Percentiles rank a stretch among this genome's conserved stretches.
phyloP scores from a whole-genome alignment of 345 rosid species.

The Eucalyptus pauciflora region DNA sequence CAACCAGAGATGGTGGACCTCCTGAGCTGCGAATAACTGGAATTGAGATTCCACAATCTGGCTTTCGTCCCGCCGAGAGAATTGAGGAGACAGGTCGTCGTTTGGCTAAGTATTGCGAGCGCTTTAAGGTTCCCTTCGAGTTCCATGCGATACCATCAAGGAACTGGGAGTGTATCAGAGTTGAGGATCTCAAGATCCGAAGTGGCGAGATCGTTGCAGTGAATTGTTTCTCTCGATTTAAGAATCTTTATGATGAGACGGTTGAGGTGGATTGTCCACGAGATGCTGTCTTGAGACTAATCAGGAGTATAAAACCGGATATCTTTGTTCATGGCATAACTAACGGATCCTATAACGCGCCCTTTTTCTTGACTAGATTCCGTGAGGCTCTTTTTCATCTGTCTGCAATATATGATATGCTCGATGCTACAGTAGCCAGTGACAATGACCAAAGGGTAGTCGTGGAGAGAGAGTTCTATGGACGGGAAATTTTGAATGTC shows the following conservation, averaged over 20 bases:
- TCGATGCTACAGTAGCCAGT: conserved; percentile 31
- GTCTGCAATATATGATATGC: conserved; percentile 64
- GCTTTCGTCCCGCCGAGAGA: conserved; percentile 65
- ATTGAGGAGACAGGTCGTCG: conserved; percentile 73
- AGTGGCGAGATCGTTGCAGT: conserved; percentile 60
- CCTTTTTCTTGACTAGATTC: conserved; percentile 75
- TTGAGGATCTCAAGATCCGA: conserved; percentile 58
- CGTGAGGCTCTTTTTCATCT: conserved; percentile 74
- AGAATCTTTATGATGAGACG: conserved; percentile 63
- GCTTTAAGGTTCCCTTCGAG: conserved; percentile 70
- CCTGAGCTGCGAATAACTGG: conserved; percentile 79
- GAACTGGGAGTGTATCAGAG: conserved; percentile 64
- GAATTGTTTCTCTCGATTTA: conserved; percentile 29
- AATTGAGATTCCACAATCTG: conserved; percentile 71
- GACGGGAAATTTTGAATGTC: conserved; percentile 53
- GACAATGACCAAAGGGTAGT: conserved; percentile 45
- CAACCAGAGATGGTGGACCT: conserved; percentile 32
- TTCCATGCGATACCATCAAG: conserved; percentile 48
- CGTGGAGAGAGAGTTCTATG: conserved; percentile 50
- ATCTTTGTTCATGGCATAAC: conserved; percentile 38
- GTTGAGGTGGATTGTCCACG: conserved; percentile 54
- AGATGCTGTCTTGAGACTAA: conserved; percentile 39
- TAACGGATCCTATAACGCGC: conserved; percentile 70
- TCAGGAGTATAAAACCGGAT: conserved; percentile 54
- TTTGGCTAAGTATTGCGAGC: conserved; percentile 59